phyloP scores from a whole-genome alignment of 805 yeast species.

The Tetrapisispora arboricola region DNA sequence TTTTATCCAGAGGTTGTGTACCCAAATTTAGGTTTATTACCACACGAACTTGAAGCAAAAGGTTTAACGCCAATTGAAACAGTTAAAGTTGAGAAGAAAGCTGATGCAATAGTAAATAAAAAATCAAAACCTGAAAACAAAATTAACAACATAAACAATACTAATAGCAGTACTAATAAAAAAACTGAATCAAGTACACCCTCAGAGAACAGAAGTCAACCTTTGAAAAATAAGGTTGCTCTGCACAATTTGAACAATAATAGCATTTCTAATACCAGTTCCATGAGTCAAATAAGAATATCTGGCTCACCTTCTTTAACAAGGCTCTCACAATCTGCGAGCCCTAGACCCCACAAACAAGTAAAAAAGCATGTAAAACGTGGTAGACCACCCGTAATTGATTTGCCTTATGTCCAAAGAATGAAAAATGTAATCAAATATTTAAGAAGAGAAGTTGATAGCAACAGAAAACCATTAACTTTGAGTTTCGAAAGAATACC shows the following conservation, averaged over 20 bases:
- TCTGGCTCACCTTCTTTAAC: conserved; percentile 2
- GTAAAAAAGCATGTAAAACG: conserved; percentile 24
- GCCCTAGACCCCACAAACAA: conserved; percentile 16
- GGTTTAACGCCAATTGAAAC: background rate
- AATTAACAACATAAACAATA: conserved; percentile 6
- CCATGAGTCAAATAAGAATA: background rate
- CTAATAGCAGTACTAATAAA: background rate
- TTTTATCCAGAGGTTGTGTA: conserved; percentile 29
- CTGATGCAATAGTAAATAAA: background rate
- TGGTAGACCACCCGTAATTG: conserved; percentile 30
- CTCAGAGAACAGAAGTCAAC: background rate
- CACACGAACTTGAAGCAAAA: conserved; percentile 32
- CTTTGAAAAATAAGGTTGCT: conserved; percentile 2
- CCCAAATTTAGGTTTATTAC: conserved; percentile 57
- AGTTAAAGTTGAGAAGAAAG: background rate
- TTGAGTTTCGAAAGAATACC: conserved; percentile 74
- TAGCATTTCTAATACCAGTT: background rate
- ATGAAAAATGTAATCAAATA: conserved; percentile 79
- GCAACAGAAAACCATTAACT: conserved; percentile 42
- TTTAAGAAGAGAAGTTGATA: conserved; percentile 60
- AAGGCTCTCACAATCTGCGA: conserved; percentile 6
- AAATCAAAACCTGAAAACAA: background rate
- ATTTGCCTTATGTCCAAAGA: conserved; percentile 62
- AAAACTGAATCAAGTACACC: background rate
- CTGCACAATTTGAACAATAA: background rate